Evolutionary conservation across 2,329 filamentous ascomycete genomes (phyloP), one percentile per base, ranked within the genome.

Genomic region (Ophiosphaerella herpotricha): DNA sequence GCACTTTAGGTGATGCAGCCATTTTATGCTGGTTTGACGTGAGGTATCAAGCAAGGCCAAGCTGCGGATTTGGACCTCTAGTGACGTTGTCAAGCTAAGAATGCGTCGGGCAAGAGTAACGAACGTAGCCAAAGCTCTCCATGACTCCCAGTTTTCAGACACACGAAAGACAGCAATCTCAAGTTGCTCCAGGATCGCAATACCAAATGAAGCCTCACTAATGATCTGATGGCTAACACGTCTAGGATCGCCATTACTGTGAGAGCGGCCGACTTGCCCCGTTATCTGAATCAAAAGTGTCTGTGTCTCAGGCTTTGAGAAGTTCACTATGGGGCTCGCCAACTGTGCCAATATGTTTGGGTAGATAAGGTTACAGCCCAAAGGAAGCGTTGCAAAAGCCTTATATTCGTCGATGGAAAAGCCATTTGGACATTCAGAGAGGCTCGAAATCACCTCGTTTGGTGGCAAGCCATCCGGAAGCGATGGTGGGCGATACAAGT

Each of bases 331-430:
- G 0, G 79, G 68, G 60, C 73, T 68, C 0, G 69, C 64, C 3
- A 87, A 64, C 57, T 85, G 78, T 1, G 74, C 60, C 0, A 84
- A 60, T 3, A 87, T 78, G 45, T 85, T 86, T 7, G 73, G 59
- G 80, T 83, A 87, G 43, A 83, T 80, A 8, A 85, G 67, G 1
- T 66, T 61, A 9, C 74, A 50, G 0, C 83, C 83, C 1, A 78
- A 62, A 0, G 79, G 76, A 2, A 86, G 56, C 0, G 76, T 61
- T 0, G 75, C 74, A 24, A 85, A 76, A 0, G 76, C 71, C 39
- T 81, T 80, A 61, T 78, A 86, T 45, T 88, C 83, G 0, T 79
- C 77, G 0, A 83, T 50, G 0, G 78, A 74, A 47, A 88, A 70
- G 18, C 77, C 58, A 0, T 48, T 9, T 0, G 84, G 82, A 41